Base-by-base conservation (phyloP, 108 stramenopile species). In the Epithemia pelagica region DNA sequence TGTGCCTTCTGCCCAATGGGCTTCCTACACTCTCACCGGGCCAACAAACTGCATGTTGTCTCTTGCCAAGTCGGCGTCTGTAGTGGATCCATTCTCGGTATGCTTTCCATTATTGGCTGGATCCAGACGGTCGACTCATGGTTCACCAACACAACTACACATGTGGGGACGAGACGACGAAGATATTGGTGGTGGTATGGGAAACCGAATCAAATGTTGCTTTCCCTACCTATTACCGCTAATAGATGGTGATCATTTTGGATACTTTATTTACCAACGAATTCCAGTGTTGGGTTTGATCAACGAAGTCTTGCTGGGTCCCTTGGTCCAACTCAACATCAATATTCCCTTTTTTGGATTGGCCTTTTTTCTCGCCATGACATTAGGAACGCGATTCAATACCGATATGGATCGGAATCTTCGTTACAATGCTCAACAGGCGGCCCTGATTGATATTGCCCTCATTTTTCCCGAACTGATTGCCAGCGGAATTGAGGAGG, bases 381-480 rank as follows among this genome's bases (percentile, higher is more conserved):
- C 83, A 10, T 61, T 90, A 29, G 84, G 78, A 30, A 81, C 88
- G 0, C 76, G 88, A 24, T 72, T 74, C 0, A 78, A 75, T 30
- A 73, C 66, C 22, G 73, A 82, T 25, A 80, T 90, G 64, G 65
- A 65, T 62, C 81, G 89, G 0, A 70, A 70, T 21, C 77, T 91
- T 18, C 66, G 92, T 32, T 94, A 90, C 74, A 85, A 77, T 77
- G 84, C 89, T 1, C 89, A 91, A 59, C 92, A 91, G 69, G 92
- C 92, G 2, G 81, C 88, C 0, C 63, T 91, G 27, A 70, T 94
- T 30, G 89, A 94, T 65, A 65, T 91, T 10, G 68, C 76, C 15
- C 62, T 94, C 30, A 69, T 94, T 21, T 78, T 89, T 65, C 89
- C 89, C 0, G 79, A 74, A 30, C 69, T 94, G 21, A 80, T 88